Base-by-base conservation (phyloP, 768 basidiomycete genomes). In the Boletus sensibilis region DNA sequence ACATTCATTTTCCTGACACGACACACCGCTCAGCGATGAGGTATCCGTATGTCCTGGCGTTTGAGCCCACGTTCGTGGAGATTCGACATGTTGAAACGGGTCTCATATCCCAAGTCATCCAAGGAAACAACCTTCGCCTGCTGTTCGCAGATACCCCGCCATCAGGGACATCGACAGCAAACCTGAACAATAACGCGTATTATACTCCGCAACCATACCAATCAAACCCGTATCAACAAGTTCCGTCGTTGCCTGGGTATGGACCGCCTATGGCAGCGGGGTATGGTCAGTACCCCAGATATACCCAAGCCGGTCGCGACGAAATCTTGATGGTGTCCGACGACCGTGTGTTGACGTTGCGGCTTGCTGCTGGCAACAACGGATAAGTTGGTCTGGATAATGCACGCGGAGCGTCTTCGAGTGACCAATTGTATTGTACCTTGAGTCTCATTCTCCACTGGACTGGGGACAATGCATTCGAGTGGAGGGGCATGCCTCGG, bases 41-140 rank as follows among this genome's bases (percentile, higher is more conserved):
- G 67, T 95, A 94, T 74, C 96, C 97, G 1, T 99, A 94, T 71
- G 92, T 98, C 27, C 78, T 99, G 48, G 97, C 96, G 0, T 95
- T 99, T 68, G 97, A 98, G 69, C 89, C 94, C 6, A 88, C 89
- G 1, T 99, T 99, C 69, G 89, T 98, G 65, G 97, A 99, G 74
- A 88, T 99, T 47, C 87, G 94, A 31, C 91, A 98, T 68, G 93
- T 99, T 53, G 93, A 96, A 67, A 94, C 89, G 2, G 94, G 97
- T 12, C 75, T 84, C 37, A 82, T 98, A 71, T 87, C 91, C 25
- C 97, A 99, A 76, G 91, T 99, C 64, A 97, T 98, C 50, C 92
- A 94, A 68, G 92, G 94, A 57, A 87, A 87, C 64, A 93, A 94
- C 69, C 79, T 98, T 35, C 87, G 92, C 13, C 81, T 94, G 50